Evolutionary conservation across 2,329 filamentous ascomycete species (phyloP).

Genomic region (Fusarium abutilonis): DNA sequence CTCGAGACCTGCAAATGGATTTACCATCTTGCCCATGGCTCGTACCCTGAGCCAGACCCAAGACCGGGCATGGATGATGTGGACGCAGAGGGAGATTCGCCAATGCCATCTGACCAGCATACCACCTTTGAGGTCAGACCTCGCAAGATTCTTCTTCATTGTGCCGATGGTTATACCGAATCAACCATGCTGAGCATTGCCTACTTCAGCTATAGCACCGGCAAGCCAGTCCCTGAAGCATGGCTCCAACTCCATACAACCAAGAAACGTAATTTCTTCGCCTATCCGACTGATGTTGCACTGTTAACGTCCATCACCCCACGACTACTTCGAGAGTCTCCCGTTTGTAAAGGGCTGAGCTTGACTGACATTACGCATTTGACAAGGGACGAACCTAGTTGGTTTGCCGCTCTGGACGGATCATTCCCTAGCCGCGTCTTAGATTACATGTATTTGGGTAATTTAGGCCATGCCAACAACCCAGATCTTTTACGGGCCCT

Average conservation of each 20-base stretch:
- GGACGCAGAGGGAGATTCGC: conserved; percentile 47
- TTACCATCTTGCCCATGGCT: conserved; percentile 80
- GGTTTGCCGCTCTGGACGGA: conserved; percentile 86
- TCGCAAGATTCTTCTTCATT: conserved; percentile 86
- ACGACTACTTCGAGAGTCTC: conserved; percentile 78
- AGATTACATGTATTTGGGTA: conserved; percentile 96
- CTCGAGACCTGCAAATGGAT: conserved; percentile 92
- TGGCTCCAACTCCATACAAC: conserved; percentile 87
- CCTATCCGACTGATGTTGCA: conserved; percentile 89
- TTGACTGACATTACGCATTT: conserved; percentile 63
- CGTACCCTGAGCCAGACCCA: conserved; percentile 50
- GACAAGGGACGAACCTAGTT: conserved; percentile 72
- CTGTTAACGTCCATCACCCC: conserved; percentile 81
- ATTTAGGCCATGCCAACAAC: conserved; percentile 93
- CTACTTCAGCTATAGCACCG: conserved; percentile 93
- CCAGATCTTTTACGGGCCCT: conserved; percentile 80
- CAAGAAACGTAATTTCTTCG: conserved; percentile 92
- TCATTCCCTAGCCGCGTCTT: conserved; percentile 89
- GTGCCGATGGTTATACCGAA: conserved; percentile 95
- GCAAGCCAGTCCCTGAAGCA: conserved; percentile 80
- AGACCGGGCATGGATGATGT: conserved; percentile 48
- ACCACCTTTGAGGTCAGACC: conserved; percentile 49
- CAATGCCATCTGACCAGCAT: conserved; percentile 39
- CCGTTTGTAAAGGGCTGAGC: conserved; percentile 60
- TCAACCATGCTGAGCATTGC: conserved; percentile 88